These are phyloP conservation scores for Dendrothele bispora DNA, from an alignment of 768 basidiomycete genomes.

Conservation along the genomic window DNA sequence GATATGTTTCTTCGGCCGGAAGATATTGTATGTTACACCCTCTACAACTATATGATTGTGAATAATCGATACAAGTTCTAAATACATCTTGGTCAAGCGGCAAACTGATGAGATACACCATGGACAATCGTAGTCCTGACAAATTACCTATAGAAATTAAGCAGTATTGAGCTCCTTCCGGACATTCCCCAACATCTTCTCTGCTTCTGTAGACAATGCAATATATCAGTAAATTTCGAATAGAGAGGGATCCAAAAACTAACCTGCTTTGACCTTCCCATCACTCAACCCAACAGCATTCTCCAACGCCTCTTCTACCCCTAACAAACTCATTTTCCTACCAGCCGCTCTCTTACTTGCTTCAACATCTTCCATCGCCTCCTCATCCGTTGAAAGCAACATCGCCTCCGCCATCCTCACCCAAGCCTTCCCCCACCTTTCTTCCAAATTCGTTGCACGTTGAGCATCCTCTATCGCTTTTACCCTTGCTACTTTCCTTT, in stretches of 20 bases:
- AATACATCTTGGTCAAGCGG: too few species aligned
- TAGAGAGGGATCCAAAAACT: neutral
- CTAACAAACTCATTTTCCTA: neutral
- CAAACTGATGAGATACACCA: too few species aligned
- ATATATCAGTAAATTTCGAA: neutral
- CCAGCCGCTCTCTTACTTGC: neutral
- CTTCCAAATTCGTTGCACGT: slow-evolving; percentile 2
- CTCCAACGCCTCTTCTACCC: slow-evolving; percentile 1
- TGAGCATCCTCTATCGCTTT: slow-evolving; percentile 2
- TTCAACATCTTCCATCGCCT: neutral
- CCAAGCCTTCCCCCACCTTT: slow-evolving; percentile 9
- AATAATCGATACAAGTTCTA: too few species aligned
- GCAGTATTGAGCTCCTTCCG: slow-evolving; percentile 13
- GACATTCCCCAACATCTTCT: slow-evolving; percentile 17
- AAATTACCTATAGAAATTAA: too few species aligned
- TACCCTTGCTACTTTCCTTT: neutral
- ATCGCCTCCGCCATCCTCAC: slow-evolving; percentile 6
- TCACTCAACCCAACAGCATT: slow-evolving; percentile 3
- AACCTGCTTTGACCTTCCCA: slow-evolving; percentile 5
- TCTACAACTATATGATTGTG: too few species aligned
- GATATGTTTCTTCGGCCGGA: too few species aligned
- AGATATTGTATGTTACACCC: too few species aligned
- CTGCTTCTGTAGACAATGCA: slow-evolving; percentile 1
- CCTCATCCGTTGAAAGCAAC: neutral
- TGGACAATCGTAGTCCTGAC: too few species aligned